Percentiles rank a stretch among this genome's conserved stretches.
phyloP scores from a whole-genome alignment of 805 yeast genomes.

The Candida berthetii region DNA sequence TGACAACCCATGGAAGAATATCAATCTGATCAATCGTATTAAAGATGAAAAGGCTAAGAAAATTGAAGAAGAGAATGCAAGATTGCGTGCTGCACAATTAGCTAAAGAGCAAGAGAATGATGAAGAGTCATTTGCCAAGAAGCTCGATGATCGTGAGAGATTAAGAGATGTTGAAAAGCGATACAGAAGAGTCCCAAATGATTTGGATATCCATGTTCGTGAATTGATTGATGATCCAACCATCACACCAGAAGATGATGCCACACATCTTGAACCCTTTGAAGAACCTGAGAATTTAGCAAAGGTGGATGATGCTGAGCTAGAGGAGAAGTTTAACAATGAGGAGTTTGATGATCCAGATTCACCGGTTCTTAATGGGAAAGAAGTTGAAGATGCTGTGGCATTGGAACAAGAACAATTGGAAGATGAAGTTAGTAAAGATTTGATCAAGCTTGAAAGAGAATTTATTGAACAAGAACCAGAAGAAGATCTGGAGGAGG shows the following conservation, averaged over 20 bases:
- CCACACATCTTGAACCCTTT: background rate
- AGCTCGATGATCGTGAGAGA: constrained; percentile 11
- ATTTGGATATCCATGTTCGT: background rate
- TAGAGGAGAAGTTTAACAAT: background rate
- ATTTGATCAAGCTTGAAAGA: background rate
- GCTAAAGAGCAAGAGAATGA: constrained; percentile 4
- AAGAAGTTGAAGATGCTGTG: background rate
- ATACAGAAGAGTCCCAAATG: constrained; percentile 4
- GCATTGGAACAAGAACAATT: background rate
- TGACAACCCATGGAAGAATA: constrained; percentile 13
- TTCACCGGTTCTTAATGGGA: background rate
- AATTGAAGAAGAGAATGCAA: background rate
- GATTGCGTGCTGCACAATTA: background rate
- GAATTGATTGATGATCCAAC: background rate
- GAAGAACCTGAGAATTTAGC: background rate
- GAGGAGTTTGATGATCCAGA: background rate
- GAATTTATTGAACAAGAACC: background rate
- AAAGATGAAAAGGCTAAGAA: constrained; percentile 7
- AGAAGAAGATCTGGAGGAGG: background rate
- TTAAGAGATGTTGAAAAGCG: constrained; percentile 15
- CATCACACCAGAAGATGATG: background rate
- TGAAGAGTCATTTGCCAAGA: constrained; percentile 8
- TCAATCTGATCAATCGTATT: constrained; percentile 16
- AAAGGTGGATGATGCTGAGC: background rate
- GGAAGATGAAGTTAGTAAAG: background rate